Percentiles rank a stretch among this genome's conserved stretches.
Conservation (phyloP, 1,139 yeast genomes). For the Scheffersomyces segobiensis region DNA sequence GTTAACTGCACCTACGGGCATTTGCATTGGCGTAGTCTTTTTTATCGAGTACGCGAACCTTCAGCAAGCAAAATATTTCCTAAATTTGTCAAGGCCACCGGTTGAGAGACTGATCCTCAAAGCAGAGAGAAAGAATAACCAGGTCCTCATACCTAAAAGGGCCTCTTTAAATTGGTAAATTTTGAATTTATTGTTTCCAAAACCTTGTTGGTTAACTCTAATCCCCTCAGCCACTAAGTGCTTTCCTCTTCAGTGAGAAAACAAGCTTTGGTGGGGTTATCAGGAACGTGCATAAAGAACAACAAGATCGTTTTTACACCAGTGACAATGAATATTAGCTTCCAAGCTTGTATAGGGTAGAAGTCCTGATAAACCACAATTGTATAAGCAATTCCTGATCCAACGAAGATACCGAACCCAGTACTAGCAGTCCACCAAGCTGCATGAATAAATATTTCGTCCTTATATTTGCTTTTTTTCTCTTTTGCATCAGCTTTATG, state of each 20-base stretch:
- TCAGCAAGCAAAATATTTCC: slow-evolving; percentile 10
- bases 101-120: slow-evolving; percentile 10
- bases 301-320: slow-evolving; percentile 42
- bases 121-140: slow-evolving; percentile 29
- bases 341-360: slow-evolving; percentile 43
- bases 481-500: slow-evolving; percentile 1
- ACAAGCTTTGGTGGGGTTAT: slow-evolving; percentile 50
- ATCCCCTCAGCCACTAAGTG: slow-evolving; percentile 25
- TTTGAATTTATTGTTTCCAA: slow-evolving; percentile 18
- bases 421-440: slow-evolving; percentile 48
- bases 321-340: slow-evolving; percentile 40
- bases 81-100: slow-evolving; percentile 13
- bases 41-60: slow-evolving; percentile 25
- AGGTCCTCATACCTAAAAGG: slow-evolving; percentile 41
- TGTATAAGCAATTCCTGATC: slow-evolving; percentile 54
- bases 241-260: slow-evolving; percentile 48
- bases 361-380: slow-evolving; percentile 28
- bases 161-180: slow-evolving; percentile 53
- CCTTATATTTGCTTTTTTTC: slow-evolving; percentile 14
- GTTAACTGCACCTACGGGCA: slow-evolving; percentile 42
- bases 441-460: slow-evolving; percentile 47
- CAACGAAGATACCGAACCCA: slow-evolving; percentile 51
- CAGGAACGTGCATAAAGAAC: slow-evolving; percentile 46
- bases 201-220: slow-evolving; percentile 25
- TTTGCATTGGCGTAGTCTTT: slow-evolving; percentile 36